phyloP scores from a whole-genome alignment of 225 moss, liverwort and hornwort species.

The Neckera pumila region DNA sequence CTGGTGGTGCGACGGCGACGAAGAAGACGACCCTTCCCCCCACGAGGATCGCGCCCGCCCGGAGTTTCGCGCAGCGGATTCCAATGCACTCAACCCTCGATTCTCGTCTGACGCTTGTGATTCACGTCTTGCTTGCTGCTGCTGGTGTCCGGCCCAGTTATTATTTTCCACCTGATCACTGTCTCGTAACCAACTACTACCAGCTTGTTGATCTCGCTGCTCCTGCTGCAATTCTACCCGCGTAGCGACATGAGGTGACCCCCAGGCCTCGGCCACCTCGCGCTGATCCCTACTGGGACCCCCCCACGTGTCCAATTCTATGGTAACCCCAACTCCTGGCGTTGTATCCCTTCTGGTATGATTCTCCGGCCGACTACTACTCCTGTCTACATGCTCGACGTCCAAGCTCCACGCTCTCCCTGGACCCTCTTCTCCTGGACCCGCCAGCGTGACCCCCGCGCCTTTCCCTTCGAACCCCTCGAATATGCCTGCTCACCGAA shows the following conservation, averaged over 20 bases:
- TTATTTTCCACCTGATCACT: constrained; percentile 11
- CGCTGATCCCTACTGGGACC: constrained; percentile 14
- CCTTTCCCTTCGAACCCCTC: not conserved
- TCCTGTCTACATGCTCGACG: constrained; percentile 23
- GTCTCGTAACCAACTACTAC: constrained; percentile 6
- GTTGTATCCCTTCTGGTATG: not conserved
- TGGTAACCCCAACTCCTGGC: not conserved
- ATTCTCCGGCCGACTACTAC: not conserved
- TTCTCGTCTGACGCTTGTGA: not conserved
- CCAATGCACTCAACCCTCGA: constrained; percentile 6
- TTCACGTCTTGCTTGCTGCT: not conserved
- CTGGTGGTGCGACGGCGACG: not conserved
- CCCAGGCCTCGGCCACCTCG: constrained; percentile 22
- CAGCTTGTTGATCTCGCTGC: constrained; percentile 4
- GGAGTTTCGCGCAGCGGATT: constrained; percentile 23
- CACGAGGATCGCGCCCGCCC: constrained; percentile 26
- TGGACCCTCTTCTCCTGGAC: constrained; percentile 3
- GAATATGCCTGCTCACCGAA: not conserved
- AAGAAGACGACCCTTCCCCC: constrained; percentile 16
- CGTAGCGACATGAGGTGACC: constrained; percentile 7
- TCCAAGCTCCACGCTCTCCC: constrained; percentile 23
- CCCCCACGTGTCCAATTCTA: constrained; percentile 29
- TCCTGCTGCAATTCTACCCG: constrained; percentile 23
- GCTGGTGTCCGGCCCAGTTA: not conserved
- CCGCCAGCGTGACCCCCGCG: constrained; percentile 35